These are phyloP conservation scores for Lactarius hatsudake DNA, from an alignment of 768 basidiomycete species.

Conservation along the genomic window DNA sequence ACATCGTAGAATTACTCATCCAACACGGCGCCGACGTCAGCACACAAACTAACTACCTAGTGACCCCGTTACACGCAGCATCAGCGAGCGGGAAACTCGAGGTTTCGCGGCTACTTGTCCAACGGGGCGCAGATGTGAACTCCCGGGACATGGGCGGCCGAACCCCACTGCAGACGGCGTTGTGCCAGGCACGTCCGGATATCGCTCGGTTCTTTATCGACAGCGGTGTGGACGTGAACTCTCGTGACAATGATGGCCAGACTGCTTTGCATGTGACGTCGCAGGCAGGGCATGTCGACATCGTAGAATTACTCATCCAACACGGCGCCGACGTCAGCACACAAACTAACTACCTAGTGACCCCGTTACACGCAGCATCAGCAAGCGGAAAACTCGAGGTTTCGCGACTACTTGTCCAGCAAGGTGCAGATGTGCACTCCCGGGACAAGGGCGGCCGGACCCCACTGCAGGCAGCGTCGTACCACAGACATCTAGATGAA, in stretches of 20 bases:
- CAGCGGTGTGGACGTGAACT: background rate
- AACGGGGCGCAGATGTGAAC: background rate
- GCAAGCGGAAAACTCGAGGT: too few relatives aligned
- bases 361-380: fast-evolving
- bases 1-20: too few relatives aligned
- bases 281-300: background rate
- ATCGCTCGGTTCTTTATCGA: background rate
- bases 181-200: background rate
- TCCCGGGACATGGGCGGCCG: fast-evolving
- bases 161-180: background rate
- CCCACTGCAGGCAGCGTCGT: too few relatives aligned
- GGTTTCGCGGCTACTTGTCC: background rate
- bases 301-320: background rate
- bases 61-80: too few relatives aligned
- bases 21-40: too few relatives aligned
- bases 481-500: too few relatives aligned
- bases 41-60: too few relatives aligned
- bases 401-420: too few relatives aligned
- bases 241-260: background rate
- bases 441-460: too few relatives aligned
- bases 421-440: too few relatives aligned
- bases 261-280: background rate
- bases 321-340: too few relatives aligned
- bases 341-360: too few relatives aligned
- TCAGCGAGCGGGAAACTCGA: background rate